Base-by-base conservation (phyloP, 148 eudicot species). In the Rhododendron kiyosumense region DNA sequence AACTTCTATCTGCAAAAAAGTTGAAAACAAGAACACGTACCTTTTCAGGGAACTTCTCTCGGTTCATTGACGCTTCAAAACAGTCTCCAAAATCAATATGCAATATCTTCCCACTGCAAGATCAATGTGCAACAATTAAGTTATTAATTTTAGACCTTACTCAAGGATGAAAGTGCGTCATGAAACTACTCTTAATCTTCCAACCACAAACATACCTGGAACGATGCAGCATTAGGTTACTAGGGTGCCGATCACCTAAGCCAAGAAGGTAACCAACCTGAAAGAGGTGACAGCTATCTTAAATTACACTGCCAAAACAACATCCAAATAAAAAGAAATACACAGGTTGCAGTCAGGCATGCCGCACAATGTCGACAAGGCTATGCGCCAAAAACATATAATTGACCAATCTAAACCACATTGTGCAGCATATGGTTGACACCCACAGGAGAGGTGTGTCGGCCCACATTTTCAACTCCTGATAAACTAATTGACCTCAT, bases 221-320 rank as follows among this genome's bases (percentile, higher is more conserved):
- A 82, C 99, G 99, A 84, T 93, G 93, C 87, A 97, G 91, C 99
- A 97, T 97, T 74, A 97, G 94, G 89, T 97, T 97, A 89, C 99
- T 97, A 67, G 99, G 99, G 93, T 97, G 99, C 81, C 99, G 98
- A 93, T 97, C 98, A 81, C 99, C 98, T 88, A 97, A 90, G 85
- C 99, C 99, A 92, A 97, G 98, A 85, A 97, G 95, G 92, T 97
- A 97, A 81, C 99, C 99, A 84, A 97, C 99, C 99, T 97, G 91
- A 86, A 78, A 82, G 86, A 88, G 76, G 85, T 74, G 51, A 48
- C 87, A 81, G 0, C 26, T 52, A 30, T 49, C 34, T 54, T 84
- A 46, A 75, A 75, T n/a, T 38, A 38, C 85, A 43, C 52, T 41
- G 32, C 38, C 26, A 32, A 79, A 46, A 36, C 30, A 77, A 78